Evolutionary conservation across 2,329 filamentous ascomycete species (phyloP), one percentile per base, ranked within the genome.

Genomic region (Daldinia sp.): DNA sequence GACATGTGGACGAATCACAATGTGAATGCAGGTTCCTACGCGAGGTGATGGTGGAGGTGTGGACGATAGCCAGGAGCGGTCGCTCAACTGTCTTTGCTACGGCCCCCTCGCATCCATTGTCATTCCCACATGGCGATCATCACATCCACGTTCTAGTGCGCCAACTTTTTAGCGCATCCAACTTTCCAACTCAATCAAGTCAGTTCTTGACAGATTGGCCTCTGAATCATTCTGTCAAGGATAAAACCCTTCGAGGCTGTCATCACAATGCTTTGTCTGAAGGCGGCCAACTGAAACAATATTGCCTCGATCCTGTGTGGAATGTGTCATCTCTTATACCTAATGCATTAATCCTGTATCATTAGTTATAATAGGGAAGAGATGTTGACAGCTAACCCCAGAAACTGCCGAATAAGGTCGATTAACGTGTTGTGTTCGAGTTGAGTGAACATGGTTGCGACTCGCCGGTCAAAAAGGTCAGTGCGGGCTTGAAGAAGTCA

Each of bases 401-500:
- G 59, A 63, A 72, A 64, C 42, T 67, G 59, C 55, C 69, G 67
- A 70, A 58, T 64, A 51, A 60, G 42, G 37, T 65, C 35, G 64
- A 72, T 72, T 72, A 59, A 72, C 64, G 69, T 72, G 69, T 72
- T 72, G 69, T 72, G 69, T 72, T 72, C 46, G 42, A 63, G 65
- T 56, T 63, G 64, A 66, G 54, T 57, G 63, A 67, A 59, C 67
- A 54, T 35, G 60, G 62, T 63, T 63, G 53, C 51, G 53, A 68
- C 59, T 70, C 55, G 37, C 62, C 62, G 59, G 58, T 55, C 65
- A 41, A 62, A 53, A 53, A 56, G 53, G 58, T 67, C 69, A 71
- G 63, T 71, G 69, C 67, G 63, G 63, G 51, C 39, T 30, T 44
- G 15, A 48, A 42, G 51, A 56, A 64, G 68, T 67, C 58, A 65